Percentiles rank a stretch among this genome's conserved stretches.
phyloP scores from a whole-genome alignment of 169 alveolate genomes.

The Cryptosporidium muris region DNA sequence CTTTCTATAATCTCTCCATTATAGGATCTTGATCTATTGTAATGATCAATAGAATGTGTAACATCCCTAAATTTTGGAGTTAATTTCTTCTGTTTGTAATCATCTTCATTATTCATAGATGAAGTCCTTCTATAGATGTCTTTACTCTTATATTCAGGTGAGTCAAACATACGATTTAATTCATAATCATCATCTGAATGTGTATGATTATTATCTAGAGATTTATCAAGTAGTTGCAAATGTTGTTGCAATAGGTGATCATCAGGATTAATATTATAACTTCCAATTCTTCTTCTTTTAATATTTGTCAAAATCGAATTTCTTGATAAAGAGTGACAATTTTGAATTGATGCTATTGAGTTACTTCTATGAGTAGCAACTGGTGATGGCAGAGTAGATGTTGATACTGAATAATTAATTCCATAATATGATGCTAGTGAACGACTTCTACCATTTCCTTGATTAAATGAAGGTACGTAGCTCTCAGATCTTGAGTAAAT shows the following conservation, averaged over 20 bases:
- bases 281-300: constrained; percentile 55
- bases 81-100: no score
- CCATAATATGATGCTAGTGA: constrained; percentile 64
- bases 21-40: no score
- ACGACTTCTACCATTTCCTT: constrained; percentile 35
- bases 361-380: constrained; percentile 41
- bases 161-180: constrained; percentile 26
- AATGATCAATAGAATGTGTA: no score
- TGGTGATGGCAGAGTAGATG: not conserved
- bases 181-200: constrained; percentile 2
- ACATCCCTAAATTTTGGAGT: no score
- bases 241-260: constrained; percentile 49
- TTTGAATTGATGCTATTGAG: constrained; percentile 12
- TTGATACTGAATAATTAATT: not conserved
- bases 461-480: no score
- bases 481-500: not conserved
- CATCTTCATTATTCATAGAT: no score
- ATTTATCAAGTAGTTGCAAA: constrained; percentile 48
- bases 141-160: not conserved
- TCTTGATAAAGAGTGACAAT: not conserved
- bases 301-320: not conserved
- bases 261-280: constrained; percentile 13
- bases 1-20: no score
- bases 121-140: no score
- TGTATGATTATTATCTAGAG: constrained; percentile 27